Conservation (phyloP, 2,329 filamentous ascomycete genomes). For the Calonectria pseudoturangicola region DNA sequence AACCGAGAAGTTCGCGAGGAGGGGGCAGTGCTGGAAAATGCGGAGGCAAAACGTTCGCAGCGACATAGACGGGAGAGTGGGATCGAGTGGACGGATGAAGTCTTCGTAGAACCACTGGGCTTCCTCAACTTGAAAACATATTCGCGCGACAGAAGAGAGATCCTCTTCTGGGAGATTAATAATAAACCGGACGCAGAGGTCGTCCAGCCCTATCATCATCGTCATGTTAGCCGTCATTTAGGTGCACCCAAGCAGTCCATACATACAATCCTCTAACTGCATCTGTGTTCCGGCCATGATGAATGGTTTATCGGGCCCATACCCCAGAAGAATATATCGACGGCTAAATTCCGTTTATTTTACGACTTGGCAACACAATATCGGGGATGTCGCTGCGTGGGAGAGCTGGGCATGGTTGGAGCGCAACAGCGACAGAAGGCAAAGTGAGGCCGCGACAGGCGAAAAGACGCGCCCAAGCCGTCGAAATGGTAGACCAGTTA, state of each 20-base stretch:
- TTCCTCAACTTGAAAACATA: conserved; percentile 99
- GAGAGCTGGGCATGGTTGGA: conserved; percentile 59
- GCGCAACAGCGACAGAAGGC: conserved; percentile 50
- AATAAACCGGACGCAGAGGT: conserved; percentile 97
- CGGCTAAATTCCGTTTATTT: conserved; percentile 43
- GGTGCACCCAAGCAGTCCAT: conserved; percentile 37
- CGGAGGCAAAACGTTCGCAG: conserved; percentile 90
- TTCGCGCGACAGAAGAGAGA: conserved; percentile 90
- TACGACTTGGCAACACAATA: conserved; percentile 58
- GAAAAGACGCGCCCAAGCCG: conserved; percentile 55
- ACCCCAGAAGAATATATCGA: conserved; percentile 46
- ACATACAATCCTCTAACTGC: conserved; percentile 91
- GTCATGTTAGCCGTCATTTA: conserved; percentile 50
- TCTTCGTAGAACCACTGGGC: conserved; percentile 99
- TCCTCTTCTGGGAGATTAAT: conserved; percentile 97
- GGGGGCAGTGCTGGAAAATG: conserved; percentile 95
- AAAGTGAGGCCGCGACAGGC: conserved; percentile 51
- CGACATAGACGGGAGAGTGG: conserved; percentile 87
- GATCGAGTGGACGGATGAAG: conserved; percentile 94
- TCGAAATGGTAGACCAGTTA: conserved; percentile 44
- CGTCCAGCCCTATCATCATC: conserved; percentile 85
- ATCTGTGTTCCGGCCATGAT: conserved; percentile 86
- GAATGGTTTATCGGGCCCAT: conserved; percentile 62
- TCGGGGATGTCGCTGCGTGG: conserved; percentile 55
- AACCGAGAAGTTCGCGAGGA: conserved; percentile 87